phyloP scores from a whole-genome alignment of 164 flowering plant species.

The Stephania cephalantha region DNA sequence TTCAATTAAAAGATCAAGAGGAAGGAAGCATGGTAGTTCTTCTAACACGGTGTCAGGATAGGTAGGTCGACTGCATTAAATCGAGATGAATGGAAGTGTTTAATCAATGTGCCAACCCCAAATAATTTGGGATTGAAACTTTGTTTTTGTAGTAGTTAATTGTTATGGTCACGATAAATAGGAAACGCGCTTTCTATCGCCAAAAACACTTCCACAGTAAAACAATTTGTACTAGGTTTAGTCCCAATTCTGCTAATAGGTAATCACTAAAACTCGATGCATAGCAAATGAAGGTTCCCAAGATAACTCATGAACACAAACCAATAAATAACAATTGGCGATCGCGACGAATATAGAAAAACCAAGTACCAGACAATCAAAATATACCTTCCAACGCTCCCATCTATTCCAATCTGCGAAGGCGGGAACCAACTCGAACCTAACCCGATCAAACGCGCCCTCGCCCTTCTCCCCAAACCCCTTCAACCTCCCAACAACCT shows the following conservation, averaged over 20 bases:
- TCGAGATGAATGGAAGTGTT: no score
- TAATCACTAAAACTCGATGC: not conserved
- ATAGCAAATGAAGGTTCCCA: not conserved
- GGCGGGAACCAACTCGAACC: slow-evolving; percentile 42
- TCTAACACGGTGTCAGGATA: no score
- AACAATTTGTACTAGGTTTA: not conserved
- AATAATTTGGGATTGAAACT: no score
- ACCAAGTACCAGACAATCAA: not conserved
- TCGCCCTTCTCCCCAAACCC: slow-evolving; percentile 29
- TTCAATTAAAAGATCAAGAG: no score
- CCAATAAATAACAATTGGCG: not conserved
- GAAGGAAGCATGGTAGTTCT: no score
- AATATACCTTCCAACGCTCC: slow-evolving; percentile 80
- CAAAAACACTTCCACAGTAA: not conserved
- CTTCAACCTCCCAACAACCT: slow-evolving; percentile 24
- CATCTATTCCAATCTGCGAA: slow-evolving; percentile 68
- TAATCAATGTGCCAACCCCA: no score
- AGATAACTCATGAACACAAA: not conserved
- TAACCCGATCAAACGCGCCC: slow-evolving; percentile 34
- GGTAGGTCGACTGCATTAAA: no score
- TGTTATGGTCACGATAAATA: not conserved
- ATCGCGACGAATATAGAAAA: not conserved
- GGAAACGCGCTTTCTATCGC: not conserved
- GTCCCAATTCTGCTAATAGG: not conserved
- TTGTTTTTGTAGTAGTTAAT: not conserved